Evolutionary conservation across 345 rosid genomes (phyloP), one percentile per base, ranked within the genome.

Genomic region (Syzygium aqueum): DNA sequence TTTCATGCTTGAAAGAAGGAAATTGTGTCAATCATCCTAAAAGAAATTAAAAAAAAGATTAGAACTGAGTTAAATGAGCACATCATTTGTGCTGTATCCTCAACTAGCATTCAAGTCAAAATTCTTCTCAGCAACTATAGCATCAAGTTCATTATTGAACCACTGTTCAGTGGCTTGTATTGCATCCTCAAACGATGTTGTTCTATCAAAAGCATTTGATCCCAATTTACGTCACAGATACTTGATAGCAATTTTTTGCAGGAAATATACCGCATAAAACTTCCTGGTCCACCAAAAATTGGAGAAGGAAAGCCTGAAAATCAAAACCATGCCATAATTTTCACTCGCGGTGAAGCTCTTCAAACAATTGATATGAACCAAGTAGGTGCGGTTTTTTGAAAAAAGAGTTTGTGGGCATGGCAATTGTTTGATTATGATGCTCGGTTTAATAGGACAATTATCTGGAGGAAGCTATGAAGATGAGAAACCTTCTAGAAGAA

Each of bases 301-400:
- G 99, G 99, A 89, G 98, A 97, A 92, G 99, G 99, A 84, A 97
- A 97, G 91, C 99, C 99, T 80, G 99, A 97, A 94, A 97, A 97
- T 91, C 98, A 97, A 93, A 97, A 97, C 85, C 97, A 96, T 89
- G 96, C 98, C 85, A 94, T 97, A 84, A 90, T 97, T 85, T 97
- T 97, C 88, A 97, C 99, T 84, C 95, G 99, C 37, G 99, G 99
- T 77, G 99, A 97, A 92, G 98, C 98, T 88, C 96, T 97, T 63
- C 99, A 97, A 86, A 94, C 98, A 11, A 97, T 97, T 88, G 99
- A 97, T 90, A 97, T 97, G 99, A 97, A 97, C 93, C 99, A 97
- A 87, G 99, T 97, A 92, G 57, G 89, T 65, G 23, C 84, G 50
- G 88, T 87, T 86, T 89, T 77, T 67, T 53, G 53, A 80, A 23